Evolutionary conservation across 306 rosid genomes (phyloP).

Genomic region (Castanea sativa): DNA sequence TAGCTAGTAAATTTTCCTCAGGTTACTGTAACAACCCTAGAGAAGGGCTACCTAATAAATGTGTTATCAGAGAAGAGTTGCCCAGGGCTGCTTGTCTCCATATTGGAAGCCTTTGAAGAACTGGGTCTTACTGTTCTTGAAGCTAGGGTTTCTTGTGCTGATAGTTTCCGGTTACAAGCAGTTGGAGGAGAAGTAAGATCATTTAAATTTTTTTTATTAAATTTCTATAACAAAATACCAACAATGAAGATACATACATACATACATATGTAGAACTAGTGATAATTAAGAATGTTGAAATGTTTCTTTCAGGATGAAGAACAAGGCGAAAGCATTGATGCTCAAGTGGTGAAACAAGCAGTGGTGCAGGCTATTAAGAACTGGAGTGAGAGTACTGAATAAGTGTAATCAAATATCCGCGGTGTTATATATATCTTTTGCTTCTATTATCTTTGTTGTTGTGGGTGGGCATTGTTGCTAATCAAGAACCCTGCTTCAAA

Average conservation of each 20-base stretch:
- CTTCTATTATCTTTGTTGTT: not conserved
- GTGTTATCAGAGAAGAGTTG: conserved; percentile 62
- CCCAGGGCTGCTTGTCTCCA: conserved; percentile 82
- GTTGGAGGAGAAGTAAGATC: conserved; percentile 84
- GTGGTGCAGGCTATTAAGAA: conserved; percentile 47
- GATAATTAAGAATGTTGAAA: not conserved
- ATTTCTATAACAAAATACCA: no score
- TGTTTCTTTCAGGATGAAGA: conserved; percentile 38
- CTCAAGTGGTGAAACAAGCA: conserved; percentile 45
- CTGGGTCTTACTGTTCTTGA: conserved; percentile 78
- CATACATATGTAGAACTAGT: not conserved
- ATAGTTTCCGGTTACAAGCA: conserved; percentile 79
- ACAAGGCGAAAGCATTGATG: conserved; percentile 41
- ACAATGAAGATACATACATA: not conserved
- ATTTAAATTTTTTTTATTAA: not conserved
- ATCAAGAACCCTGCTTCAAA: not conserved
- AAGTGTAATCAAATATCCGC: conserved; percentile 17
- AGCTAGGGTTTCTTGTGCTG: conserved; percentile 99
- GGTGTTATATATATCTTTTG: not conserved
- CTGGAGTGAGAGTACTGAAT: conserved; percentile 44
- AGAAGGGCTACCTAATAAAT: conserved; percentile 75
- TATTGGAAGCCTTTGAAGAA: conserved; percentile 82
- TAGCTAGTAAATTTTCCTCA: conserved; percentile 28
- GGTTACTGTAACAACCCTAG: conserved; percentile 89
- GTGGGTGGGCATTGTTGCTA: not conserved